Evolutionary conservation across 169 alveolate species (phyloP).

Genomic region (Perkinsus chesapeaki): DNA sequence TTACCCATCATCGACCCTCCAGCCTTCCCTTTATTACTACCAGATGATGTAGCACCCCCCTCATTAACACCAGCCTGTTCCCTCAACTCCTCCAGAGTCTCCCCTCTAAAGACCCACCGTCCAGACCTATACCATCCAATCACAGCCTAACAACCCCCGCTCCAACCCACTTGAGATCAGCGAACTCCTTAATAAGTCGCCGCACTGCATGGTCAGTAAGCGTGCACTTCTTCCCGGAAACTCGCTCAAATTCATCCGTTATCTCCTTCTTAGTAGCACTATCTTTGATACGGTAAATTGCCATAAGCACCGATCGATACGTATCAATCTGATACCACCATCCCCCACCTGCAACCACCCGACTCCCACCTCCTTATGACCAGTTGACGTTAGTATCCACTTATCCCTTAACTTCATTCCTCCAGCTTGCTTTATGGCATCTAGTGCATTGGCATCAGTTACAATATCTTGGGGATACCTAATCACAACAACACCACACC

Average conservation of each 20-base stretch:
- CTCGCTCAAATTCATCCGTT: neutral
- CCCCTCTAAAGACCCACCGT: neutral
- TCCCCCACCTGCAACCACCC: neutral
- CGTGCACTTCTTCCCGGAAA: neutral
- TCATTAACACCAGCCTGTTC: neutral
- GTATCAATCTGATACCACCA: neutral
- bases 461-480: neutral
- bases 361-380: neutral
- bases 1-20: too few relatives aligned
- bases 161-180: neutral
- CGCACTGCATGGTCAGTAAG: neutral
- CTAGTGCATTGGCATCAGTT: neutral
- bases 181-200: neutral
- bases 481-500: too few relatives aligned
- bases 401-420: neutral
- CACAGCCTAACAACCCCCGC: neutral
- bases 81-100: neutral
- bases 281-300: neutral
- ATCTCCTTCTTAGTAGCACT: constrained; percentile 1
- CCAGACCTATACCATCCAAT: neutral
- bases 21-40: neutral
- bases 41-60: neutral
- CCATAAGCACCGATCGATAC: neutral
- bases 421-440: neutral
- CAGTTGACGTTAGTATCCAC: neutral